Percentiles rank a stretch among this genome's conserved stretches.
These are phyloP conservation scores for Suillus placidus DNA, from an alignment of 768 basidiomycete genomes.

Conservation along the genomic window DNA sequence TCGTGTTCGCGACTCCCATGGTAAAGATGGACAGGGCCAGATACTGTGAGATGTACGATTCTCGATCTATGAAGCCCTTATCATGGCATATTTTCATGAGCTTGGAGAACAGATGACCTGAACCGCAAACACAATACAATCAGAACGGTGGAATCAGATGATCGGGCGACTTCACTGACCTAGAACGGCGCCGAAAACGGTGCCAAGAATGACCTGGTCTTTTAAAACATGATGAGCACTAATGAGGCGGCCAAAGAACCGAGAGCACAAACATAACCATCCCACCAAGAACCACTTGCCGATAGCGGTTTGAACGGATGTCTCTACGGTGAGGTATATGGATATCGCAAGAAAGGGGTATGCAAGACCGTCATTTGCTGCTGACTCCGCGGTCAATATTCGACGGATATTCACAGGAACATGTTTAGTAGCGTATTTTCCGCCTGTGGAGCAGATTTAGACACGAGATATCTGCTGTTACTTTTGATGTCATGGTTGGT, in stretches of 20 bases:
- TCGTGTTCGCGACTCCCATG: conserved; percentile 66
- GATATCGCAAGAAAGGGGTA: conserved; percentile 90
- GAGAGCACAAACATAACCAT: conserved; percentile 64
- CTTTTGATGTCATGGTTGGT: too few species aligned
- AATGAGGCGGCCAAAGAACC: neutral
- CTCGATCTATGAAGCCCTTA: conserved; percentile 69
- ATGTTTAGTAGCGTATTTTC: conserved; percentile 67
- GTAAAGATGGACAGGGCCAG: conserved; percentile 72
- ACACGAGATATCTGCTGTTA: too few species aligned
- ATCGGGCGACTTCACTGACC: conserved; percentile 30
- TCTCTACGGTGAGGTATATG: conserved; percentile 80
- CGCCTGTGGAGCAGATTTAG: conserved; percentile 44
- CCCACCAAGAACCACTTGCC: conserved; percentile 87
- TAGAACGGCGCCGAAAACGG: conserved; percentile 61
- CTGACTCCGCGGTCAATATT: conserved; percentile 85
- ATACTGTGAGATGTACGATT: conserved; percentile 88
- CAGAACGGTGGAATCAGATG: neutral
- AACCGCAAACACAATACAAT: neutral
- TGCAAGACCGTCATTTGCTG: conserved; percentile 93
- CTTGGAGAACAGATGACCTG: conserved; percentile 67
- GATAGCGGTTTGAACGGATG: conserved; percentile 61
- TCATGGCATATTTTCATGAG: conserved; percentile 74
- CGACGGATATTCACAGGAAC: conserved; percentile 78
- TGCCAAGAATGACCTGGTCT: conserved; percentile 85
- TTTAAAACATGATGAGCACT: conserved; percentile 10